A percentile compares a stretch with the other conserved stretches of the same genome.
Evolutionary conservation across 2,329 filamentous ascomycete species (phyloP).

Genomic region (Sporothrix mexicana): DNA sequence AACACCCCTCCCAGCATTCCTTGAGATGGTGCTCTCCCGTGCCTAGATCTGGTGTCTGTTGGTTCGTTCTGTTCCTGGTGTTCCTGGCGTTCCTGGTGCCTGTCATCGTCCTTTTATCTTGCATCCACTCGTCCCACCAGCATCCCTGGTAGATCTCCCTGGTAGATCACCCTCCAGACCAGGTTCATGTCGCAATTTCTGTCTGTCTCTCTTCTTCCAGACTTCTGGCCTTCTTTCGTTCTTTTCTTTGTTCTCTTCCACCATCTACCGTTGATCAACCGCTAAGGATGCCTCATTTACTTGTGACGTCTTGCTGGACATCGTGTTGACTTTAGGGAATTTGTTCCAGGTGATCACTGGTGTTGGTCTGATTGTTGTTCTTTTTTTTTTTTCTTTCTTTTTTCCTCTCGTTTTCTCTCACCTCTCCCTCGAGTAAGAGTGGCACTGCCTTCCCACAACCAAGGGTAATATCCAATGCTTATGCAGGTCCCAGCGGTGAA

Average conservation of each 20-base stretch:
- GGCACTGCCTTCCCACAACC: not conserved
- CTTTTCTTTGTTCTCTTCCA: not conserved
- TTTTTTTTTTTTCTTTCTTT: not conserved
- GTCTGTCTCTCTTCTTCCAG: not conserved
- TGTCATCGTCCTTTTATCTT: not conserved
- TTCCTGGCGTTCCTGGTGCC: not conserved
- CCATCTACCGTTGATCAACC: not conserved
- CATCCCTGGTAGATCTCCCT: too few relatives aligned
- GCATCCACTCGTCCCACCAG: not conserved
- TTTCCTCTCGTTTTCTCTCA: not conserved
- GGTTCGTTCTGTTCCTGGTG: not conserved
- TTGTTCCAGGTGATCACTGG: not conserved
- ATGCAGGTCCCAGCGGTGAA: constrained; percentile 18
- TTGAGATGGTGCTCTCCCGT: constrained; percentile 5
- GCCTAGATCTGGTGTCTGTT: not conserved
- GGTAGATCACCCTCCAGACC: not conserved
- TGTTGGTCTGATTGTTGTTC: not conserved
- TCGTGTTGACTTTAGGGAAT: not conserved
- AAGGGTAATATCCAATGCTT: not conserved
- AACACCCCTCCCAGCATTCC: not conserved
- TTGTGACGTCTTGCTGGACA: not conserved
- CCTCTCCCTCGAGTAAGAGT: not conserved
- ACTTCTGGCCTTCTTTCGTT: not conserved
- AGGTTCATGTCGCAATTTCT: not conserved
- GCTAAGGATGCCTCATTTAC: not conserved